phyloP scores from a whole-genome alignment of 805 yeast species.

The Blastobotrys mokoenaii region DNA sequence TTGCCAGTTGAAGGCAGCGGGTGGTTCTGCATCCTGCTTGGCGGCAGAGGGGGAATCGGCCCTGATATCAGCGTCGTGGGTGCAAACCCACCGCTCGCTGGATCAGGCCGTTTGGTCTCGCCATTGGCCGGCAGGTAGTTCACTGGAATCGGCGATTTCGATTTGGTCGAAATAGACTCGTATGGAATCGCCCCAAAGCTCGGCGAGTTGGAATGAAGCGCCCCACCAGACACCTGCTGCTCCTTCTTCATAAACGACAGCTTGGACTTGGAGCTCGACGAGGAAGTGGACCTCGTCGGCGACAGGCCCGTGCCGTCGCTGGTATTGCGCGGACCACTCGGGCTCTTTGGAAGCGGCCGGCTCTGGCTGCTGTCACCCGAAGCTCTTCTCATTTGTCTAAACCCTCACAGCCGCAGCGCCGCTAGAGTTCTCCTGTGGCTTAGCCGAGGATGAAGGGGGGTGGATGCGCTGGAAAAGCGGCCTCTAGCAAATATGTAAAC shows the following conservation, averaged over 20 bases:
- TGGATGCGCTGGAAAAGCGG: too few relatives aligned
- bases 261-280: slow-evolving; percentile 2
- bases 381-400: neutral
- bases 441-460: too few relatives aligned
- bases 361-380: neutral
- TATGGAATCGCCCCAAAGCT: slow-evolving; percentile 17
- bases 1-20: neutral
- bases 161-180: slow-evolving; percentile 15
- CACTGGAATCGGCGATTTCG: slow-evolving; percentile 19
- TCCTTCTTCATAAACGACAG: slow-evolving; percentile 8
- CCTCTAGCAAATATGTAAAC: too few relatives aligned
- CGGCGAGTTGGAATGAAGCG: slow-evolving; percentile 4
- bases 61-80: slow-evolving; percentile 19
- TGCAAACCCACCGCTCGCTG: slow-evolving; percentile 11
- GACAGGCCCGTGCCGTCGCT: neutral
- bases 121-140: slow-evolving; percentile 17
- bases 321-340: neutral
- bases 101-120: slow-evolving; percentile 6
- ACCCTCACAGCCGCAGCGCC: too few relatives aligned
- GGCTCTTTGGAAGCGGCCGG: neutral
- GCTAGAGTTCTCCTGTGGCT: too few relatives aligned
- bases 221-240: neutral
- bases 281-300: slow-evolving; percentile 2
- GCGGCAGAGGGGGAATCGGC: slow-evolving; percentile 24
- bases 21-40: slow-evolving; percentile 1